These are phyloP conservation scores for Erodium texanum DNA, from an alignment of 441 rosid genomes.

Conservation along the genomic window DNA sequence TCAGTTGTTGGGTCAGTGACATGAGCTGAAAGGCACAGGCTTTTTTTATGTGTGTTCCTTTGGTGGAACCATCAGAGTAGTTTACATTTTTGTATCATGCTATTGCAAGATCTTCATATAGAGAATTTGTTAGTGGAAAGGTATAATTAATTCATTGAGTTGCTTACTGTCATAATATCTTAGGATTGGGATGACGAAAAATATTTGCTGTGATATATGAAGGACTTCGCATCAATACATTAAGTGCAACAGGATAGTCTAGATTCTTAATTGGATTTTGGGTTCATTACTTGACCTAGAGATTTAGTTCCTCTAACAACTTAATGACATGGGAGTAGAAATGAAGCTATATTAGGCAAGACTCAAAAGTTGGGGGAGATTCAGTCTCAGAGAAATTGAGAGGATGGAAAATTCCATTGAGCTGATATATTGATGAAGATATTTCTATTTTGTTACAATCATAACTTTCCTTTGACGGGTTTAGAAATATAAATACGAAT, in stretches of 20 bases:
- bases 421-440: background rate
- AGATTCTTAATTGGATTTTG: background rate
- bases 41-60: background rate
- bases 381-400: background rate
- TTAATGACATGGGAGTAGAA: background rate
- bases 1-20: background rate
- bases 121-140: background rate
- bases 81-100: background rate
- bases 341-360: background rate
- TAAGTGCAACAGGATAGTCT: background rate
- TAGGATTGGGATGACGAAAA: background rate
- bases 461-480: background rate
- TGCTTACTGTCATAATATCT: too few relatives aligned
- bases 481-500: background rate
- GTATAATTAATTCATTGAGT: background rate
- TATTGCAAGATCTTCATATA: background rate
- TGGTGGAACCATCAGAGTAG: background rate
- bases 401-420: background rate
- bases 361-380: background rate
- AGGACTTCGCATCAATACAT: background rate
- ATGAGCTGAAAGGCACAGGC: background rate
- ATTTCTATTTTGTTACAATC: background rate
- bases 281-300: background rate
- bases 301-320: background rate
- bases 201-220: background rate